Evolutionary conservation across 2,329 filamentous ascomycete genomes (phyloP), one percentile per base, ranked within the genome.

Genomic region (Pezicula neosporulosa): DNA sequence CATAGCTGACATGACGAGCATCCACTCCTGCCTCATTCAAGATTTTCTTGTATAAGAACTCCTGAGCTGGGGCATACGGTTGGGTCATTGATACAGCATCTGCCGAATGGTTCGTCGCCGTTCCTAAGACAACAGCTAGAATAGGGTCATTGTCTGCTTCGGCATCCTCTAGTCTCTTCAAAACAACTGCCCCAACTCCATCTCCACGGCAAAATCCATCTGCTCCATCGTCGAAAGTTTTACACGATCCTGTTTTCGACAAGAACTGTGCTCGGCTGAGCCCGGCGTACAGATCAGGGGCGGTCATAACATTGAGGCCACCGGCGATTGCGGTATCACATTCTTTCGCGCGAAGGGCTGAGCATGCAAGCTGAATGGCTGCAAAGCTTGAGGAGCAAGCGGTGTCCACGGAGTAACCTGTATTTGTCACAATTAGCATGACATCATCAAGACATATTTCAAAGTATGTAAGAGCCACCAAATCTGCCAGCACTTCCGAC

Each of bases 71-170:
- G 24, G 24, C 87, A 66, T 94, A 88, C 1, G 90, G 90, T 52
- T 90, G 87, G 0, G 89, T 94, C 62, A 95, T 94, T 2, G 89
- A 92, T 19, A 90, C 83, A 43, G 89, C 85, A 61, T 91, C 85
- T 0, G 87, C 87, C 1, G 86, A 92, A 68, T 94, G 89, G 68
- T 94, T 95, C 46, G 89, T 94, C 4, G 83, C 81, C 1, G 85
- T 82, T 27, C 85, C 88, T 1, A 88, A 75, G 46, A 96, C 87
- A 0, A 76, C 67, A 8, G 68, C 78, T 1, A 73, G 53, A 30
- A 82, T 72, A 4, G 66, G 65, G 55, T 83, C 76, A 2, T 75
- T 75, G 44, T 82, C 78, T 2, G 69, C 70, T 18, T 73, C 49
- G 4, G 80, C 80, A 58, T 77, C 70, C 15, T 72, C 67, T 1